phyloP scores from a whole-genome alignment of 352 stramenopile species.

The Phytopythium cucurbitacearum region DNA sequence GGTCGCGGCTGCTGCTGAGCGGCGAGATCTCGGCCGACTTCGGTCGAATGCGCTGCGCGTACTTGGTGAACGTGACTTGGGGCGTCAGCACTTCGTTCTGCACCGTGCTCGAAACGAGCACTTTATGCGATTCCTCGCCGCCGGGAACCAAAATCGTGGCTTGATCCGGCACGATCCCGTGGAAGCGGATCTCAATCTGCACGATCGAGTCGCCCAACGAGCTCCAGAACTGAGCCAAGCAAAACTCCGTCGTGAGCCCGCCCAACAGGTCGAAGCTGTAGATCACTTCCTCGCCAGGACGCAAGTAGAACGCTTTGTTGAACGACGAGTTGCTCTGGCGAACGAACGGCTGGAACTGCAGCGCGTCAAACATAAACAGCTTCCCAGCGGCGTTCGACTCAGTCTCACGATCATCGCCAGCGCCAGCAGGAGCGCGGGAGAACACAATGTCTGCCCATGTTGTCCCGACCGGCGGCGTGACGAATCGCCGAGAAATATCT shows the following conservation, averaged over 20 bases:
- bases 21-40: constrained; percentile 72
- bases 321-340: constrained; percentile 73
- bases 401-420: constrained; percentile 29
- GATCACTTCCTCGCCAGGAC: constrained; percentile 50
- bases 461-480: constrained; percentile 68
- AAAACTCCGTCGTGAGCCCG: constrained; percentile 84
- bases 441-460: constrained; percentile 88
- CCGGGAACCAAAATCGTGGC: constrained; percentile 51
- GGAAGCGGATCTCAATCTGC: constrained; percentile 81
- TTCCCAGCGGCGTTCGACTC: constrained; percentile 68
- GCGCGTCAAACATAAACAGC: constrained; percentile 83
- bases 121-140: constrained; percentile 67
- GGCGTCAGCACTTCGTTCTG: constrained; percentile 78
- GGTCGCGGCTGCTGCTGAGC: constrained; percentile 76
- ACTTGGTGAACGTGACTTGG: constrained; percentile 77
- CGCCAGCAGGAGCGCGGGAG: constrained; percentile 28
- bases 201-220: constrained; percentile 77
- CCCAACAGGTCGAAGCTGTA: constrained; percentile 75
- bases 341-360: constrained; percentile 88
- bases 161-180: constrained; percentile 74
- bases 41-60: constrained; percentile 76
- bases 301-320: constrained; percentile 64
- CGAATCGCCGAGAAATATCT: constrained; percentile 75
- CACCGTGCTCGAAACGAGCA: constrained; percentile 67
- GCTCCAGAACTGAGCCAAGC: constrained; percentile 90